Evolutionary conservation across 2,329 filamentous ascomycete genomes (phyloP).

Genomic region (Arthrobotrys sphaeroides): DNA sequence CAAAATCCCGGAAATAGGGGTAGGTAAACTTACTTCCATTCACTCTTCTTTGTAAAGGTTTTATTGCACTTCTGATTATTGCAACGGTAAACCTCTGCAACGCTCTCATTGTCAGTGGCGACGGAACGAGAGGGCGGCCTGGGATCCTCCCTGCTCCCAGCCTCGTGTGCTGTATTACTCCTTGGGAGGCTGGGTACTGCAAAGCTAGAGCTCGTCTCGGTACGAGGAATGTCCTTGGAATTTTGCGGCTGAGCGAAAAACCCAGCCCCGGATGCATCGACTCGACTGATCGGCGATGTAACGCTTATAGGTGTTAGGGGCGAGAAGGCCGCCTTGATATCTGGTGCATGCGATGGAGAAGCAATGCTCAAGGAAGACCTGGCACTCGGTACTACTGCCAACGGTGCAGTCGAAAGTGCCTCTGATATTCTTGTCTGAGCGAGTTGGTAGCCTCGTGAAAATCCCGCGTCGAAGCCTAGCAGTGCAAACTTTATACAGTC

Average conservation of each 20-base stretch:
- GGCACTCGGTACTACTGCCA: background rate
- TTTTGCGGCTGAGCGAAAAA: constrained; percentile 21
- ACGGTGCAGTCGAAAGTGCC: background rate
- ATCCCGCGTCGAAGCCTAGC: constrained; percentile 30
- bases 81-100: constrained; percentile 17
- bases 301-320: constrained; percentile 38
- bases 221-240: background rate
- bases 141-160: constrained; percentile 7
- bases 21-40: constrained; percentile 41
- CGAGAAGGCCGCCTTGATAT: constrained; percentile 3
- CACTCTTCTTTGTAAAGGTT: constrained; percentile 25
- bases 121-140: constrained; percentile 17
- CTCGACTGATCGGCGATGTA: constrained; percentile 26
- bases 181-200: constrained; percentile 3
- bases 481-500: constrained; percentile 36
- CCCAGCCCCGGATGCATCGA: background rate
- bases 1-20: background rate
- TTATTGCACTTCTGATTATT: constrained; percentile 28
- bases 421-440: constrained; percentile 4
- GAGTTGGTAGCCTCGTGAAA: constrained; percentile 14
- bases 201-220: constrained; percentile 18
- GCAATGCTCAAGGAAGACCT: constrained; percentile 14
- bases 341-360: constrained; percentile 27
- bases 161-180: constrained; percentile 1
- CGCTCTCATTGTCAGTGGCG: constrained; percentile 14